Conservation (phyloP, 176 grass and related monocot species). For the Hordeum vulgare region DNA sequence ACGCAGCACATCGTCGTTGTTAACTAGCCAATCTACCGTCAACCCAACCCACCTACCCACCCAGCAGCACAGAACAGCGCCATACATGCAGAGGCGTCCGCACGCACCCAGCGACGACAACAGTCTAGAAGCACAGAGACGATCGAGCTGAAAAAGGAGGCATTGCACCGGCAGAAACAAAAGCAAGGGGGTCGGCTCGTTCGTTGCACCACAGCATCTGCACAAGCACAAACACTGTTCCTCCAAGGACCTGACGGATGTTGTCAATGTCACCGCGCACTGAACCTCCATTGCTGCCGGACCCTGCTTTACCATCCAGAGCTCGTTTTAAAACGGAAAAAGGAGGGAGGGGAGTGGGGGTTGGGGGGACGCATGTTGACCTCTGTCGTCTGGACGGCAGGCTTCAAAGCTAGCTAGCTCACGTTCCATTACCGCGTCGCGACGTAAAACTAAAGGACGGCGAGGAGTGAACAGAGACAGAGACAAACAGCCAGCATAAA, state of each 20-base stretch:
- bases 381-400: not conserved
- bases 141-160: not conserved
- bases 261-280: slow-evolving; percentile 30
- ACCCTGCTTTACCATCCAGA: not conserved
- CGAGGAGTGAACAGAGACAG: not conserved
- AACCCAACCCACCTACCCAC: not conserved
- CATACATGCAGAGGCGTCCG: not conserved
- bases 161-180: not conserved
- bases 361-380: not conserved
- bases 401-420: not conserved
- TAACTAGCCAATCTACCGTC: not conserved
- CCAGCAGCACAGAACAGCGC: not conserved
- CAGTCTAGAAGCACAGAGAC: not conserved
- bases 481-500: not conserved
- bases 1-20: no score
- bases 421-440: slow-evolving; percentile 7
- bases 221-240: not conserved
- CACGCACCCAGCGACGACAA: not conserved
- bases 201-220: slow-evolving; percentile 3
- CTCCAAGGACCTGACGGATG: not conserved
- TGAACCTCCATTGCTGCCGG: slow-evolving; percentile 30
- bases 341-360: not conserved
- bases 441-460: not conserved
- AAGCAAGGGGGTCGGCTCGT: not conserved
- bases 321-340: slow-evolving; percentile 12